Evolutionary conservation across 1,284 basidiomycete species (phyloP).

Genomic region (Ganoderma sinense): DNA sequence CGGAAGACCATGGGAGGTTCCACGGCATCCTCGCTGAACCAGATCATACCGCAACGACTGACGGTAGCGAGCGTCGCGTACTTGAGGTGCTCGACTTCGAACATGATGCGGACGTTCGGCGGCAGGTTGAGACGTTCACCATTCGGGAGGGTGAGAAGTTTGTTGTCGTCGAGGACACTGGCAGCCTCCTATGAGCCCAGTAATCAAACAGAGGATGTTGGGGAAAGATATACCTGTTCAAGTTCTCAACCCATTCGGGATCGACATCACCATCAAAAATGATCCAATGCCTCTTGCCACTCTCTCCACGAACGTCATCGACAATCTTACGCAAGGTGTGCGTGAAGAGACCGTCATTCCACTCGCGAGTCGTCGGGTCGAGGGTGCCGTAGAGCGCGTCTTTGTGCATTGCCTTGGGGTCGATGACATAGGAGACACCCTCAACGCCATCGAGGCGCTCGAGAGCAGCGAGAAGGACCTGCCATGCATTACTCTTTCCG

Average conservation of each 20-base stretch:
- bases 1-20: slow-evolving; percentile 92
- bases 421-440: slow-evolving; percentile 96
- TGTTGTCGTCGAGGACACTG: slow-evolving; percentile 99
- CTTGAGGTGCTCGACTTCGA: slow-evolving; percentile 97
- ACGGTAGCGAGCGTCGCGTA: slow-evolving; percentile 99
- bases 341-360: slow-evolving; percentile 99
- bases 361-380: slow-evolving; percentile 97
- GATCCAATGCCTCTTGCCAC: slow-evolving; percentile 98
- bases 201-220: slow-evolving; percentile 5
- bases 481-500: slow-evolving; percentile 98
- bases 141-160: slow-evolving; percentile 95
- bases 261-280: slow-evolving; percentile 99
- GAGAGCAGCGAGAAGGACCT: slow-evolving; percentile 89
- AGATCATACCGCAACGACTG: slow-evolving; percentile 99
- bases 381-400: slow-evolving; percentile 98
- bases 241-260: slow-evolving; percentile 99
- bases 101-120: slow-evolving; percentile 98
- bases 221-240: slow-evolving; percentile 82
- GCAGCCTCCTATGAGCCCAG: slow-evolving; percentile 20
- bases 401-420: slow-evolving; percentile 99
- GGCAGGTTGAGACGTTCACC: slow-evolving; percentile 98
- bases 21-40: slow-evolving; percentile 98
- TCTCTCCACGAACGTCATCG: slow-evolving; percentile 98
- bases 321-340: slow-evolving; percentile 98
- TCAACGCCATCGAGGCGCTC: slow-evolving; percentile 93